phyloP scores from a whole-genome alignment of 176 grass and related monocot genomes.

The Thalia dealbata region DNA sequence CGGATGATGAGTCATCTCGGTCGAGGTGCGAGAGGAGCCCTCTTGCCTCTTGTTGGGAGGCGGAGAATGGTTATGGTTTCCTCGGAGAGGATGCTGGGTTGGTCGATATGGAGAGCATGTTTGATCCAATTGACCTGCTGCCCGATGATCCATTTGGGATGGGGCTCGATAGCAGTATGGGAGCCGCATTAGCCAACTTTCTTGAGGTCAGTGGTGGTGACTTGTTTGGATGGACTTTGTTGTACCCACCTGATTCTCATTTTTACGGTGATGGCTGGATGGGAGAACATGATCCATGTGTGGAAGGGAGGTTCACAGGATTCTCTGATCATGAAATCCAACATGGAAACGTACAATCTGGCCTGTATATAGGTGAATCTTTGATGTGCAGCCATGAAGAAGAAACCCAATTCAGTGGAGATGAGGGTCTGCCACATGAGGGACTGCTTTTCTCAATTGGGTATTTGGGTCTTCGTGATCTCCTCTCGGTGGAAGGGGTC shows the following conservation, averaged over 20 bases:
- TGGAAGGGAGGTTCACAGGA: not conserved
- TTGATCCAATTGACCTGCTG: not conserved
- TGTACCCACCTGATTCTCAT: not conserved
- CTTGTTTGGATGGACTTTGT: not conserved
- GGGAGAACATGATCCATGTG: not conserved
- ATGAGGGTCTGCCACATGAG: constrained; percentile 37
- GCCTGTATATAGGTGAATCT: not conserved
- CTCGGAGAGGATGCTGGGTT: not conserved
- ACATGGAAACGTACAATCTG: not conserved
- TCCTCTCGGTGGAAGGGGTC: constrained; percentile 52
- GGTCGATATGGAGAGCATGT: not conserved
- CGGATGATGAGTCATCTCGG: not conserved
- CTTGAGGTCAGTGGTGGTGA: constrained; percentile 1
- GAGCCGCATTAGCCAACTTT: not conserved
- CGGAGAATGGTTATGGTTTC: not conserved
- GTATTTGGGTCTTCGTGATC: constrained; percentile 50
- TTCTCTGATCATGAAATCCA: not conserved
- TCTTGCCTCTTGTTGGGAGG: not conserved
- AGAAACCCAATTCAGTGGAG: not conserved
- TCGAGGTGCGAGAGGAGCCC: not conserved
- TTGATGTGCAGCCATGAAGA: not conserved
- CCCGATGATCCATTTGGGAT: constrained; percentile 15
- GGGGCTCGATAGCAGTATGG: not conserved
- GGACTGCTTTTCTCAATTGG: constrained; percentile 36
- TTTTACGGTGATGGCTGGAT: not conserved